Evolutionary conservation across 2,329 filamentous ascomycete genomes (phyloP).

Genomic region (Neocucurbitaria cava): DNA sequence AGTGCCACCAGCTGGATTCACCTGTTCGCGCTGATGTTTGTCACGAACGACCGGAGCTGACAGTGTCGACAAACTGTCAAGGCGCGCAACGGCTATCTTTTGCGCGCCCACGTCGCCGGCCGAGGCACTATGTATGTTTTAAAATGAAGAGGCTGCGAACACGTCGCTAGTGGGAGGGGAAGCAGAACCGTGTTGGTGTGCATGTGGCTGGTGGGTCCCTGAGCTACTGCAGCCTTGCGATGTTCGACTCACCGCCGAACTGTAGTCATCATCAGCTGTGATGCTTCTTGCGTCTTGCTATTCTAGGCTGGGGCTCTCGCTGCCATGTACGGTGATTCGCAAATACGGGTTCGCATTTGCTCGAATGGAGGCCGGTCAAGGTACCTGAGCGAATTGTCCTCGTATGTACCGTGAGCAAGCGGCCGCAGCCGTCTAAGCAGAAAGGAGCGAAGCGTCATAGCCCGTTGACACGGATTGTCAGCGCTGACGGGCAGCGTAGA

Average conservation of each 20-base stretch:
- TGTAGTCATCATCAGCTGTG: constrained; percentile 1
- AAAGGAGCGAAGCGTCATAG: constrained; percentile 3
- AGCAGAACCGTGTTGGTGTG: background rate
- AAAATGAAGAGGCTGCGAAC: constrained; percentile 7
- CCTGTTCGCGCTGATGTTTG: background rate
- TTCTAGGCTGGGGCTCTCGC: background rate
- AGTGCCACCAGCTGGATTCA: background rate
- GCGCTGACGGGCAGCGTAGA: background rate
- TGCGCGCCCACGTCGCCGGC: constrained; percentile 1
- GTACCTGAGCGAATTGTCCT: background rate
- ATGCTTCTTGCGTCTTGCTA: background rate
- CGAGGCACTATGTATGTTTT: background rate
- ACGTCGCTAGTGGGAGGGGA: constrained; percentile 2
- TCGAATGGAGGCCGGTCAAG: constrained; percentile 3
- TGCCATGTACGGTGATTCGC: background rate
- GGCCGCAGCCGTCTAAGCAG: constrained; percentile 6
- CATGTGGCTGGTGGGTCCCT: constrained; percentile 17
- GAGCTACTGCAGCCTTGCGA: constrained; percentile 8
- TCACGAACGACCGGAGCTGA: background rate
- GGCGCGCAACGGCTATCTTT: constrained; percentile 2
- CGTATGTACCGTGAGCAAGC: background rate
- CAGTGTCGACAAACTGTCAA: background rate
- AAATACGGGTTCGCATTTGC: constrained; percentile 3
- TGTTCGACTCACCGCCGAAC: constrained; percentile 15
- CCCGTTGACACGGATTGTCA: constrained; percentile 1